Base-by-base conservation (phyloP, 192 early-diverging fungal genomes). In the Gryganskiella cystojenkinii region DNA sequence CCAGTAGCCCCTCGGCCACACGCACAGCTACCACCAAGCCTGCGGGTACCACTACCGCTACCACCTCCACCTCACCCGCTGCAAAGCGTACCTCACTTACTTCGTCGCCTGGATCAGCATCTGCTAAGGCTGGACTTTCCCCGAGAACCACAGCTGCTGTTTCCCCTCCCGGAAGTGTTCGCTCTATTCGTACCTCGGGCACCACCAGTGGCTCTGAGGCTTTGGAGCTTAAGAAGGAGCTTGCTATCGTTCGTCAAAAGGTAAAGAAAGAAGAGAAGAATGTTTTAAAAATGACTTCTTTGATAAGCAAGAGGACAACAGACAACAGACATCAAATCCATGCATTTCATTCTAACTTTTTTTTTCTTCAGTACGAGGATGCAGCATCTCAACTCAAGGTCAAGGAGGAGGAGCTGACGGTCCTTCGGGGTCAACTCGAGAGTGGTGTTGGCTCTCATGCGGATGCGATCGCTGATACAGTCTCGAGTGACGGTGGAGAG, bases 401-500 rank as follows among this genome's bases (percentile, higher is more conserved):
- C 27, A 76, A 63, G 65, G 73, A 76, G 19, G 73, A 76, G 60
- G 73, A 76, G 33, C 50, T 76, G 27, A 42, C 52, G 25, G 46
- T 42, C 34, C 60, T 76, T 17, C 64, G 65, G 4, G 60, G 56
- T 27, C 65, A 67, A 14, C 22, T 68, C 44, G 73, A 76, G 24
- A 62, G 45, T n/a, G 54, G 64, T 43, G 61, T 64, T 14, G 60
- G 44, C 59, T 62, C 65, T 25, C 73, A 67, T 57, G 65, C 53
- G 30, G 61, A 71, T 64, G 70, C 67, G 0, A 52, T 70, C 34
- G 70, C 70, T 37, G 72, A 76, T 45, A 76, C 65, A 15, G 64
- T 76, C n/a, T 76, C 73, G 15, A 76, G 73, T 47, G 73, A 76
- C 25, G 73, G 73, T 62, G 73, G 73, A 9, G 73, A 76, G 40